Evolutionary conservation across 441 rosid genomes (phyloP).

Genomic region (Populus hybrid): DNA sequence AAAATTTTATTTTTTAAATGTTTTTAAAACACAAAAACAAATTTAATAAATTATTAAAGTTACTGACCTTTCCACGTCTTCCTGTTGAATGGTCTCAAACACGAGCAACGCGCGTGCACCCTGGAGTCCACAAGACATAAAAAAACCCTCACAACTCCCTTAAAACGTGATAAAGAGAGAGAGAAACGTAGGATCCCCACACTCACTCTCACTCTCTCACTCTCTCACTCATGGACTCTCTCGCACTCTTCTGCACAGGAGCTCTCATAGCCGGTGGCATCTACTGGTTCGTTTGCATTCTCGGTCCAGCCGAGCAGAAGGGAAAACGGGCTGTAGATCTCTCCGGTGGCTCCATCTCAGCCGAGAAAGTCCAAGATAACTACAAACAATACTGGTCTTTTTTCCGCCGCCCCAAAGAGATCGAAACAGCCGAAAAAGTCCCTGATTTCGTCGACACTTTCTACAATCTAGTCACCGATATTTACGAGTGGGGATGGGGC

Average conservation of each 20-base stretch:
- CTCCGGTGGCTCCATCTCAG: constrained; percentile 87
- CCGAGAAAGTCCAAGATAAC: constrained; percentile 79
- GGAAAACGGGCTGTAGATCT: constrained; percentile 73
- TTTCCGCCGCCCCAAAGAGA: constrained; percentile 81
- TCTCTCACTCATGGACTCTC: constrained; percentile 42
- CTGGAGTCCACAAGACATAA: background rate
- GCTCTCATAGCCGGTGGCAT: constrained; percentile 66
- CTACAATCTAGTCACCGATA: constrained; percentile 89
- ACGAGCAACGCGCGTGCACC: constrained; percentile 24
- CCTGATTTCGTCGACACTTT: constrained; percentile 89
- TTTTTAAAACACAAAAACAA: too few species aligned
- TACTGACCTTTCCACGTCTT: background rate
- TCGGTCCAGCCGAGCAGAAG: constrained; percentile 77
- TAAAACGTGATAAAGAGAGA: background rate
- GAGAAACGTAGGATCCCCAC: background rate
- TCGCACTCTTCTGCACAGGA: constrained; percentile 63
- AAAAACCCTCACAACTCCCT: background rate
- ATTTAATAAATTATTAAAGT: too few species aligned
- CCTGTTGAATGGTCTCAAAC: background rate
- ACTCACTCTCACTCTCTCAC: constrained; percentile 33
- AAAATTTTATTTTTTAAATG: too few species aligned
- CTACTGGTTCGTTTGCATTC: constrained; percentile 82
- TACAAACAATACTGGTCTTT: constrained; percentile 86
- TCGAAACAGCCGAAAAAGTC: constrained; percentile 69
- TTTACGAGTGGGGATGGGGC: constrained; percentile 99